A percentile compares a stretch with the other conserved stretches of the same genome.
These are phyloP conservation scores for Neurospora sp. DNA, from an alignment of 495 filamentous ascomycete species.

Conservation along the genomic window DNA sequence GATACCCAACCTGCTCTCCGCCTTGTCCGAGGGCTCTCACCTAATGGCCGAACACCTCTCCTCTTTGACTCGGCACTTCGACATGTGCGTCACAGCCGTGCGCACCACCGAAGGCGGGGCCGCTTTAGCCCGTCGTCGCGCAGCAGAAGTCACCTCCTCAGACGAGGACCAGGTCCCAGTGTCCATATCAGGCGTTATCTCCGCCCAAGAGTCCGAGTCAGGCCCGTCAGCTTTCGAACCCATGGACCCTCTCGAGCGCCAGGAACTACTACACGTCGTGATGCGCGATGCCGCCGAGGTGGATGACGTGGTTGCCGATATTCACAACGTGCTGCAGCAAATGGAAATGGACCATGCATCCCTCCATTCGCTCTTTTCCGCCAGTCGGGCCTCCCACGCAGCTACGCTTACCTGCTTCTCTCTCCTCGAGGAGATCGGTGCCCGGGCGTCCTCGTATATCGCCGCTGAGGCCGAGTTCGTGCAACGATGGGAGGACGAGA, in stretches of 20 bases:
- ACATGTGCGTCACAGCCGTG: constrained; percentile 86
- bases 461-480: constrained; percentile 61
- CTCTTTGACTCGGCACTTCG: constrained; percentile 82
- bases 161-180: constrained; percentile 47
- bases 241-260: constrained; percentile 63
- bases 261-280: constrained; percentile 75
- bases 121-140: constrained; percentile 50
- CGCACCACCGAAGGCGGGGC: constrained; percentile 87
- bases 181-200: constrained; percentile 44
- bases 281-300: constrained; percentile 76
- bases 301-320: constrained; percentile 79
- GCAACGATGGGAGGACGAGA: constrained; percentile 64
- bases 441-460: constrained; percentile 56
- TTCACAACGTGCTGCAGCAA: constrained; percentile 60
- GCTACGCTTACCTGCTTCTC: constrained; percentile 48
- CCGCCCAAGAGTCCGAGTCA: constrained; percentile 48
- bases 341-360: constrained; percentile 62
- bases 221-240: constrained; percentile 47
- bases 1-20: constrained; percentile 51
- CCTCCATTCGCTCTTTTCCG: constrained; percentile 19
- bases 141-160: constrained; percentile 35
- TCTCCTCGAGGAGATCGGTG: constrained; percentile 57
- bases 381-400: constrained; percentile 38
- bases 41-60: constrained; percentile 76
- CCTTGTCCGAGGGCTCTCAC: constrained; percentile 66